Evolutionary conservation across 2,329 filamentous ascomycete species (phyloP).

Genomic region (Neocatenulostroma microsporum): DNA sequence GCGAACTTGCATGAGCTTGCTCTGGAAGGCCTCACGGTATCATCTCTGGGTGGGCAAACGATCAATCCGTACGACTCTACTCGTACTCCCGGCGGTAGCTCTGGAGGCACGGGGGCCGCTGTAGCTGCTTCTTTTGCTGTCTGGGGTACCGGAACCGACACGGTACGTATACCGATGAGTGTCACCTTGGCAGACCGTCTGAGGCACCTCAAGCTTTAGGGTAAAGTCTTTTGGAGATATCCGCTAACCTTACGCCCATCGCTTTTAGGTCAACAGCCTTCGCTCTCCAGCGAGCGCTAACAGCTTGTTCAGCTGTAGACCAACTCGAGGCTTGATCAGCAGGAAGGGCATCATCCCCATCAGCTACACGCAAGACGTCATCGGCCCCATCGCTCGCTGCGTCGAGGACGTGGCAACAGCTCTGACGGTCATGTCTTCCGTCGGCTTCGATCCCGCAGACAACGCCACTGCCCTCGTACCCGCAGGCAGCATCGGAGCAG

Average conservation of each 20-base stretch:
- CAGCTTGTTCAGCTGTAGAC: constrained; percentile 52
- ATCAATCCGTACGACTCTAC: constrained; percentile 58
- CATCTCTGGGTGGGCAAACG: constrained; percentile 56
- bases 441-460: constrained; percentile 45
- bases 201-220: no score
- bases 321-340: constrained; percentile 30
- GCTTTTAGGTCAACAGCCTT: constrained; percentile 57
- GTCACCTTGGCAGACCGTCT: no score
- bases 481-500: constrained; percentile 30
- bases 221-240: no score
- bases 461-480: constrained; percentile 47
- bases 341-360: constrained; percentile 25
- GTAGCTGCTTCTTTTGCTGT: constrained; percentile 52
- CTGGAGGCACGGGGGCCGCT: constrained; percentile 55
- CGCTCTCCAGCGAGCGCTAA: constrained; percentile 56
- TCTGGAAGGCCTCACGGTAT: constrained; percentile 55
- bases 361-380: constrained; percentile 26
- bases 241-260: no score
- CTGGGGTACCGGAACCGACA: constrained; percentile 33
- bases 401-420: constrained; percentile 27
- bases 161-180: no score
- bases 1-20: constrained; percentile 53
- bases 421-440: constrained; percentile 35
- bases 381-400: constrained; percentile 26
- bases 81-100: constrained; percentile 59